Evolutionary conservation across 805 yeast species (phyloP).

Genomic region (Starmerella vaccinii): DNA sequence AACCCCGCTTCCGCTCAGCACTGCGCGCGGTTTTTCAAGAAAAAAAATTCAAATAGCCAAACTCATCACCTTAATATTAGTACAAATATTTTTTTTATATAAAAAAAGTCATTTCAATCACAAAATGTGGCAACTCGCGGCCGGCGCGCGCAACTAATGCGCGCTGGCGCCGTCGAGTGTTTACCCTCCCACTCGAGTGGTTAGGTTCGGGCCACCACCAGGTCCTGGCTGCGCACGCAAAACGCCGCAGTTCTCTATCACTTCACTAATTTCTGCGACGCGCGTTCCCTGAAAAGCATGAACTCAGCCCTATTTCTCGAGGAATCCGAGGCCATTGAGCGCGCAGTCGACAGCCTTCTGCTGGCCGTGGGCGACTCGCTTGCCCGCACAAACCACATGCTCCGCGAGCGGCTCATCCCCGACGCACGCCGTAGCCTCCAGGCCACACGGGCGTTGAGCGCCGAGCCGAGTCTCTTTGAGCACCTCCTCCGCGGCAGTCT

Average conservation of each 20-base stretch:
- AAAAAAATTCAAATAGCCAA: no score
- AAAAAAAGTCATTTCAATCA: no score
- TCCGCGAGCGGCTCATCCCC: conserved; percentile 8
- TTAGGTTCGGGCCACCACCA: background rate
- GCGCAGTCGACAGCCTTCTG: conserved; percentile 4
- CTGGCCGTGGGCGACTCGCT: conserved; percentile 3
- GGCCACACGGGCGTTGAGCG: background rate
- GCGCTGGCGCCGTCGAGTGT: no score
- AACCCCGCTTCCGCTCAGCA: no score
- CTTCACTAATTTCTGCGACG: no score
- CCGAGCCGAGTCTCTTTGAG: background rate
- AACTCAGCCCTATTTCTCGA: background rate
- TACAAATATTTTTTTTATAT: no score
- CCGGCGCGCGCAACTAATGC: no score
- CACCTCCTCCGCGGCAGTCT: background rate
- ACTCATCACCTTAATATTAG: no score
- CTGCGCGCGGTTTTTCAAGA: no score
- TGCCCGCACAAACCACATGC: background rate
- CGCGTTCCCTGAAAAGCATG: background rate
- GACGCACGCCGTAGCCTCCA: conserved; percentile 3
- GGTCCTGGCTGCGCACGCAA: background rate
- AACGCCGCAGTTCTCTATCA: no score
- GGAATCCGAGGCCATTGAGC: background rate
- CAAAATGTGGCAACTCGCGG: no score
- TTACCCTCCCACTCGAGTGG: background rate